phyloP scores from a whole-genome alignment of 2,329 filamentous ascomycete species.

The Exophiala phaeomuriformis region DNA sequence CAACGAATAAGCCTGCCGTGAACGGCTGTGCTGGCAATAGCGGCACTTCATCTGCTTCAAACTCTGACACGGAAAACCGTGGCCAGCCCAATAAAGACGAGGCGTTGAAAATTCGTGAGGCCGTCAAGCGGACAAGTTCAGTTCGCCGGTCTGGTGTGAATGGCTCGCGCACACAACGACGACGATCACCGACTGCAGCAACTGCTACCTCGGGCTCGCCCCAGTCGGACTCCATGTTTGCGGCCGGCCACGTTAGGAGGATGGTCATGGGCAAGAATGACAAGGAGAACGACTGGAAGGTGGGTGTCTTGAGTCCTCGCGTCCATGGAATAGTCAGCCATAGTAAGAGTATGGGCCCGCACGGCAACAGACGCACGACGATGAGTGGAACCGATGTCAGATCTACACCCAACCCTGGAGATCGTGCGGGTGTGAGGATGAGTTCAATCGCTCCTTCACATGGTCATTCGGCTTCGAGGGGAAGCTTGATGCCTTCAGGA shows the following conservation, averaged over 20 bases:
- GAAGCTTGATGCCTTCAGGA: slow-evolving; percentile 23
- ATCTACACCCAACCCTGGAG: slow-evolving; percentile 10
- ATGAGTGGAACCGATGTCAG: slow-evolving; percentile 19
- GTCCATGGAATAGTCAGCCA: slow-evolving; percentile 22
- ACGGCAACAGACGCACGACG: slow-evolving; percentile 36
- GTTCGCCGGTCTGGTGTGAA: slow-evolving; percentile 36
- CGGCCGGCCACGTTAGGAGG: slow-evolving; percentile 57
- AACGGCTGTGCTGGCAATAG: slow-evolving; percentile 31
- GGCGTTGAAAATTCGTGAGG: slow-evolving; percentile 48
- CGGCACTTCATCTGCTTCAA: slow-evolving; percentile 30
- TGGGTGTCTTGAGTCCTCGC: slow-evolving; percentile 55
- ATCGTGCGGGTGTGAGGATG: slow-evolving; percentile 12
- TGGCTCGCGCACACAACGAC: slow-evolving; percentile 33
- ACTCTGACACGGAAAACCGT: slow-evolving; percentile 45
- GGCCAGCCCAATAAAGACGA: slow-evolving; percentile 45
- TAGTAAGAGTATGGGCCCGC: slow-evolving; percentile 40
- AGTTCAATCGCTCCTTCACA: slow-evolving; percentile 11
- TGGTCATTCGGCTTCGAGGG: slow-evolving; percentile 12
- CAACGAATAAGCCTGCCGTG: slow-evolving; percentile 34
- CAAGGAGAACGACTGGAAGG: slow-evolving; percentile 49
- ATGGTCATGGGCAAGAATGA: slow-evolving; percentile 54
- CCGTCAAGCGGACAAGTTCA: slow-evolving; percentile 50
- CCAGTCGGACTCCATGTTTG: slow-evolving; percentile 54
- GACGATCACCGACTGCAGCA: slow-evolving; percentile 49
- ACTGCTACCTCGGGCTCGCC: slow-evolving; percentile 41